phyloP scores from a whole-genome alignment of 2,329 filamentous ascomycete species.

The Colletotrichum agaves region DNA sequence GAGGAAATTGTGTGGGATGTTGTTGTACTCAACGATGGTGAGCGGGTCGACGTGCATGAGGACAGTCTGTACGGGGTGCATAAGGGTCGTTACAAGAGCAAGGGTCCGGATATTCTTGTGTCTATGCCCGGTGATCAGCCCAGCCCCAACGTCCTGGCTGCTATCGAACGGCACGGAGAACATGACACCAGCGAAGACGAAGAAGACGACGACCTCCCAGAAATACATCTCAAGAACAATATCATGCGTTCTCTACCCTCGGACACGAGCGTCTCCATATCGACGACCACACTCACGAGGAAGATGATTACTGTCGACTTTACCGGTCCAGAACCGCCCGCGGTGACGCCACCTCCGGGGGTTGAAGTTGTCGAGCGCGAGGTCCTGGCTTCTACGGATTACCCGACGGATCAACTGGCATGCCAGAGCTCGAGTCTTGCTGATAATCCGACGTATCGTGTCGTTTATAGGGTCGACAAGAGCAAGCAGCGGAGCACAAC shows the following conservation, averaged over 20 bases:
- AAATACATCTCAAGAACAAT: slow-evolving; percentile 61
- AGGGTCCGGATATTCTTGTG: slow-evolving; percentile 38
- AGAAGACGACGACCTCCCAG: slow-evolving; percentile 57
- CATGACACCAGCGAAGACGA: slow-evolving; percentile 43
- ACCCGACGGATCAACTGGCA: slow-evolving; percentile 39
- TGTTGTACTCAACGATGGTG: slow-evolving; percentile 69
- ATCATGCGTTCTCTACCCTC: slow-evolving; percentile 65
- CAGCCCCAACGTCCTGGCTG: slow-evolving; percentile 46
- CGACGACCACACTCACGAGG: slow-evolving; percentile 67
- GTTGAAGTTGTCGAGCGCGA: slow-evolving; percentile 68
- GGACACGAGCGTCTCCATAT: slow-evolving; percentile 69
- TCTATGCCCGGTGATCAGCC: slow-evolving; percentile 40
- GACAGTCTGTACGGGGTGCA: slow-evolving; percentile 48
- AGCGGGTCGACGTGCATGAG: slow-evolving; percentile 65
- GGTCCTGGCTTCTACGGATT: slow-evolving; percentile 54
- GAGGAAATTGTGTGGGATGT: slow-evolving; percentile 75
- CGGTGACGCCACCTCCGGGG: slow-evolving; percentile 66
- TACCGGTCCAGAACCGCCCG: slow-evolving; percentile 60
- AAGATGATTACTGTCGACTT: slow-evolving; percentile 75
- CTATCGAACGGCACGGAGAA: slow-evolving; percentile 49
- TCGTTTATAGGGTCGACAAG: slow-evolving; percentile 69
- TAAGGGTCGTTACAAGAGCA: slow-evolving; percentile 40
- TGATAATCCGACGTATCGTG: slow-evolving; percentile 56
- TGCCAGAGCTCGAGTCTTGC: slow-evolving; percentile 40
- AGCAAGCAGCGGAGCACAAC: slow-evolving; percentile 59